Evolutionary conservation across 1,284 basidiomycete species (phyloP).

Genomic region (Dichomitus squalens): DNA sequence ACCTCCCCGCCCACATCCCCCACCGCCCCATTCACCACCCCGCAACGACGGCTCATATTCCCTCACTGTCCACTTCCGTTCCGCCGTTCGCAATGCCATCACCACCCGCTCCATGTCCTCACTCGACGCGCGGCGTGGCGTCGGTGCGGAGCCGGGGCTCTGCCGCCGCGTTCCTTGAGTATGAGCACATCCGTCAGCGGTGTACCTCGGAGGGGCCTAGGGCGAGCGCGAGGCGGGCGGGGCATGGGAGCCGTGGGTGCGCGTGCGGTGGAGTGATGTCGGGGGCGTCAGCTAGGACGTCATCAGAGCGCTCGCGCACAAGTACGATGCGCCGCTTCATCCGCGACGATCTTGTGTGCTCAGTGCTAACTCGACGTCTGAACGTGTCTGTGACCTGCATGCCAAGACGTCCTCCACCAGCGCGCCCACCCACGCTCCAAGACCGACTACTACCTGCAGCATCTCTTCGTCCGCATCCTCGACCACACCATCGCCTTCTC

Average conservation of each 20-base stretch:
- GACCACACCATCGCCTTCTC: too few relatives aligned
- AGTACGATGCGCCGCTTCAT: conserved; percentile 54
- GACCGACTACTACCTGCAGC: conserved; percentile 66
- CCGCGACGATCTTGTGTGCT: too few relatives aligned
- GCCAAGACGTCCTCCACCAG: conserved; percentile 64
- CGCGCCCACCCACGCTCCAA: conserved; percentile 61
- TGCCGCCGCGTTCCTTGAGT: conserved; percentile 49
- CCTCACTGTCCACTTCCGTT: conserved; percentile 53
- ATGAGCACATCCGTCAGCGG: conserved; percentile 53
- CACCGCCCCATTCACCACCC: not conserved
- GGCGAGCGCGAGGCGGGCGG: conserved; percentile 39
- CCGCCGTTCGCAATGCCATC: conserved; percentile 56
- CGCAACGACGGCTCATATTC: conserved; percentile 24
- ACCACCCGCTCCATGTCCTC: conserved; percentile 55
- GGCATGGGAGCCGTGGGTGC: conserved; percentile 56
- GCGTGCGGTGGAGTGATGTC: conserved; percentile 73
- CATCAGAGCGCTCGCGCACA: conserved; percentile 62
- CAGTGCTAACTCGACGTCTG: not conserved
- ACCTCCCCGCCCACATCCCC: not conserved
- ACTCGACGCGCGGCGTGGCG: conserved; percentile 35
- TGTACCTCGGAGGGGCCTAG: conserved; percentile 52
- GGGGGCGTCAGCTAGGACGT: conserved; percentile 75
- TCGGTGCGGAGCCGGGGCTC: conserved; percentile 69
- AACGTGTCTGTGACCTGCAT: conserved; percentile 35
- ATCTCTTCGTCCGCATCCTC: conserved; percentile 68